phyloP scores from a whole-genome alignment of 1,284 basidiomycete species.

The Earliella scabrosa region DNA sequence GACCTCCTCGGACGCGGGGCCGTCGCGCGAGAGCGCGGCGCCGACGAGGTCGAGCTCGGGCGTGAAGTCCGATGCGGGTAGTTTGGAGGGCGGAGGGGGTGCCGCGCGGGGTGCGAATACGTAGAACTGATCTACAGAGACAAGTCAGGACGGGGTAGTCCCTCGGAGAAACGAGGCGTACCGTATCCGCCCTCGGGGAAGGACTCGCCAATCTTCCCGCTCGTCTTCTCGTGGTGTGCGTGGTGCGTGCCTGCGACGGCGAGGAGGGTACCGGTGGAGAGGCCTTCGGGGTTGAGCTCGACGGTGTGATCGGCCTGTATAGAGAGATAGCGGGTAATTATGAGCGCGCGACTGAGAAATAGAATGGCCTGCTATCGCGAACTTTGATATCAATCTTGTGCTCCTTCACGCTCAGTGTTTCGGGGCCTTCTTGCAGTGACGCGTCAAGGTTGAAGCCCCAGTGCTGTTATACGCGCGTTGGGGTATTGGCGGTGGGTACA shows the following conservation, averaged over 20 bases:
- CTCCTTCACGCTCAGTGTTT: conserved; percentile 51
- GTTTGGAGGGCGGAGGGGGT: conserved; percentile 43
- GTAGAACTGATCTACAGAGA: conserved; percentile 65
- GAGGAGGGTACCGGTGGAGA: conserved; percentile 57
- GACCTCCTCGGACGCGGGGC: conserved; percentile 43
- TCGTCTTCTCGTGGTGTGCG: conserved; percentile 45
- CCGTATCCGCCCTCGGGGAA: conserved; percentile 66
- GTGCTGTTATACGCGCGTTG: conserved; percentile 46
- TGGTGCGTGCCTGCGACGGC: conserved; percentile 53
- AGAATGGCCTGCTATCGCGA: background rate
- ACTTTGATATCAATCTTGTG: conserved; percentile 66
- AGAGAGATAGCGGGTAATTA: background rate
- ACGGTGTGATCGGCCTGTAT: conserved; percentile 62
- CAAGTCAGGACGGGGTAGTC: background rate
- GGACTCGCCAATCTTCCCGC: conserved; percentile 58
- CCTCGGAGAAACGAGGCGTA: conserved; percentile 21
- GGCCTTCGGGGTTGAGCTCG: conserved; percentile 50
- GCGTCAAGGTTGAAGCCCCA: conserved; percentile 84
- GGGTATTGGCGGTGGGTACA: background rate
- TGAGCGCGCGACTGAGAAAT: background rate
- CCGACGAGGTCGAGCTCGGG: conserved; percentile 50
- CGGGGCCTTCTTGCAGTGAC: conserved; percentile 45
- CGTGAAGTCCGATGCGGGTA: conserved; percentile 35
- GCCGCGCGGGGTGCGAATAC: conserved; percentile 48
- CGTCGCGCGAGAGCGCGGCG: conserved; percentile 50